phyloP scores from a whole-genome alignment of 2,329 filamentous ascomycete species.

The Penicillium sp. region DNA sequence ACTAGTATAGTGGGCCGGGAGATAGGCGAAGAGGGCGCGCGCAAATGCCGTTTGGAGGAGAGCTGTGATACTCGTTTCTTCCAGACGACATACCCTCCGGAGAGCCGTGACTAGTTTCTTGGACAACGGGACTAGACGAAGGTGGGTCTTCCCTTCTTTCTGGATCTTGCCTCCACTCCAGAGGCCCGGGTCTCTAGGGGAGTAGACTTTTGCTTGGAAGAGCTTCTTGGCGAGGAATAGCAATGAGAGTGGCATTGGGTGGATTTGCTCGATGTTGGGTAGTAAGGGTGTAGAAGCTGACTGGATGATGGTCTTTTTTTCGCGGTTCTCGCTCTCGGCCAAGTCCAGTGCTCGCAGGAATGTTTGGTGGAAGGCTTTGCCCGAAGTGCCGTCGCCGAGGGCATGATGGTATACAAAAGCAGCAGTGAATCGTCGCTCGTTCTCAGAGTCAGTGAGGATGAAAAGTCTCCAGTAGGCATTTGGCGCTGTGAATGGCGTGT shows the following conservation, averaged over 20 bases:
- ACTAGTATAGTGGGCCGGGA: conserved; percentile 37
- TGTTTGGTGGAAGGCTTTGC: conserved; percentile 52
- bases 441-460: conserved; percentile 41
- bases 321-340: conserved; percentile 13
- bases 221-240: conserved; percentile 42
- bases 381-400: conserved; percentile 55
- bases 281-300: conserved; percentile 42
- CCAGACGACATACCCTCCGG: conserved; percentile 41
- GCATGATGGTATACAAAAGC: conserved; percentile 57
- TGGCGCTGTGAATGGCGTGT: conserved; percentile 43
- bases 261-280: conserved; percentile 50
- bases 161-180: conserved; percentile 46
- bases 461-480: conserved; percentile 54
- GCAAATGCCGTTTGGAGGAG: conserved; percentile 49
- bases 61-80: conserved; percentile 51
- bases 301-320: conserved; percentile 30
- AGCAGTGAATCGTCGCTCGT: conserved; percentile 47
- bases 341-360: conserved; percentile 48
- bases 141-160: conserved; percentile 32
- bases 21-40: conserved; percentile 43
- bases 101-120: conserved; percentile 38
- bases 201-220: conserved; percentile 43
- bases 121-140: conserved; percentile 43
- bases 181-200: conserved; percentile 35
- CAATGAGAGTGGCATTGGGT: conserved; percentile 48